Percentiles rank a stretch among this genome's conserved stretches.
Evolutionary conservation across 2,329 filamentous ascomycete genomes (phyloP).

Genomic region (Xylaria sp.): DNA sequence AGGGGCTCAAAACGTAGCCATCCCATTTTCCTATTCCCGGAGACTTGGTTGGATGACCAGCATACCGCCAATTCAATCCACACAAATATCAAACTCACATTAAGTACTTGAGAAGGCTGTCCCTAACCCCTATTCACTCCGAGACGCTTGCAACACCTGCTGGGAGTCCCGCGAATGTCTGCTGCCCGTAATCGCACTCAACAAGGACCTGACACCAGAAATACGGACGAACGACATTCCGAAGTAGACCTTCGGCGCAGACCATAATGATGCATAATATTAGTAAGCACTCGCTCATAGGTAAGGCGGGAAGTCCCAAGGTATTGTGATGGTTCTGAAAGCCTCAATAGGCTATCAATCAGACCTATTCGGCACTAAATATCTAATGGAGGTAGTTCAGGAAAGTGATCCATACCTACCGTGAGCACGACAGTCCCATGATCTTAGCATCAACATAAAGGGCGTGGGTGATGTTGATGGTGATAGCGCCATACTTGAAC

Average conservation of each 20-base stretch:
- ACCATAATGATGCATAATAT: not conserved
- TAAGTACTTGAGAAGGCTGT: not conserved
- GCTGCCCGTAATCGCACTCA: conserved; percentile 2
- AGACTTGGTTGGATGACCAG: conserved; percentile 42
- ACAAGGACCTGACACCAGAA: not conserved
- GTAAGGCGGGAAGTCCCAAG: not conserved
- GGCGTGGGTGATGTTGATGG: conserved; percentile 19
- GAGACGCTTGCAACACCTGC: not conserved
- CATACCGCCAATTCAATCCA: conserved; percentile 34
- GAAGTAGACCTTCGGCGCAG: not conserved
- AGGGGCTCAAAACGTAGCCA: conserved; percentile 49
- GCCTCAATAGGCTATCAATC: too few relatives aligned
- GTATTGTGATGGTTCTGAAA: not conserved
- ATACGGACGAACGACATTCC: not conserved
- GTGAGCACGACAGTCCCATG: not conserved
- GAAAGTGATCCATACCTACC: too few relatives aligned
- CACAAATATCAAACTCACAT: not conserved
- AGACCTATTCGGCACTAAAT: too few relatives aligned
- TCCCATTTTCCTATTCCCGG: conserved; percentile 47
- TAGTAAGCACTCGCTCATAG: not conserved
- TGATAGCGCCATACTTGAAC: conserved; percentile 34
- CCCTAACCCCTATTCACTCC: not conserved
- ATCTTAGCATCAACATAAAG: not conserved
- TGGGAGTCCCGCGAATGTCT: not conserved
- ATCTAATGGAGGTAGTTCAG: too few relatives aligned